phyloP scores from a whole-genome alignment of 768 basidiomycete genomes.

The Inosperma sp. region DNA sequence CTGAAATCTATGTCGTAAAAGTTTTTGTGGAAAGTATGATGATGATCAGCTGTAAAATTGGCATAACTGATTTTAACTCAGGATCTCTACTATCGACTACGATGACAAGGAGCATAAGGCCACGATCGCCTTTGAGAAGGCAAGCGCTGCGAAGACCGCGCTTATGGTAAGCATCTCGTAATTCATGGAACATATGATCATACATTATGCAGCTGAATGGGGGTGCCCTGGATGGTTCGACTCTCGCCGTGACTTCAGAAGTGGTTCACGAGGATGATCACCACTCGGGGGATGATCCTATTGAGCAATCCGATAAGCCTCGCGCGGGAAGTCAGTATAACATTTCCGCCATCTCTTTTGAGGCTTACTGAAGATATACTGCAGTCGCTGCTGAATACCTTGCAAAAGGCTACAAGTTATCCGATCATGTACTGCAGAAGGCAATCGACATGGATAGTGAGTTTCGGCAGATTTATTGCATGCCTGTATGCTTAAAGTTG shows the following conservation, averaged over 20 bases:
- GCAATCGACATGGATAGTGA: constrained; percentile 78
- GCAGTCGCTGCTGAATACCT: constrained; percentile 91
- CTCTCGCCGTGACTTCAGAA: constrained; percentile 69
- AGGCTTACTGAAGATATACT: background rate
- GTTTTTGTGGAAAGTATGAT: constrained; percentile 82
- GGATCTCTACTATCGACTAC: constrained; percentile 63
- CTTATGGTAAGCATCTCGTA: constrained; percentile 51
- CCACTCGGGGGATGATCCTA: constrained; percentile 31
- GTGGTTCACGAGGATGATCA: constrained; percentile 49
- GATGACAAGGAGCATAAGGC: constrained; percentile 42
- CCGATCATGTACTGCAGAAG: constrained; percentile 70
- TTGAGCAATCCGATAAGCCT: constrained; percentile 90
- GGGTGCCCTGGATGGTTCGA: constrained; percentile 68
- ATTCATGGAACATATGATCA: background rate
- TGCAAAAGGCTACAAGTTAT: constrained; percentile 80
- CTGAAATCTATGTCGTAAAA: constrained; percentile 26
- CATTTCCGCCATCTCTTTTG: background rate
- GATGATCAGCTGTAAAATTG: constrained; percentile 4
- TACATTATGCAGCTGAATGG: constrained; percentile 53
- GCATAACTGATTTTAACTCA: constrained; percentile 22
- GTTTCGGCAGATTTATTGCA: background rate
- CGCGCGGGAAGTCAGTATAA: constrained; percentile 71
- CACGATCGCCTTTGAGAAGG: constrained; percentile 80
- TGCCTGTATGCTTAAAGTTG: background rate
- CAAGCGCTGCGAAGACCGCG: constrained; percentile 79